phyloP scores from a whole-genome alignment of 2,329 filamentous ascomycete species.

The Fusarium cyanostomum region DNA sequence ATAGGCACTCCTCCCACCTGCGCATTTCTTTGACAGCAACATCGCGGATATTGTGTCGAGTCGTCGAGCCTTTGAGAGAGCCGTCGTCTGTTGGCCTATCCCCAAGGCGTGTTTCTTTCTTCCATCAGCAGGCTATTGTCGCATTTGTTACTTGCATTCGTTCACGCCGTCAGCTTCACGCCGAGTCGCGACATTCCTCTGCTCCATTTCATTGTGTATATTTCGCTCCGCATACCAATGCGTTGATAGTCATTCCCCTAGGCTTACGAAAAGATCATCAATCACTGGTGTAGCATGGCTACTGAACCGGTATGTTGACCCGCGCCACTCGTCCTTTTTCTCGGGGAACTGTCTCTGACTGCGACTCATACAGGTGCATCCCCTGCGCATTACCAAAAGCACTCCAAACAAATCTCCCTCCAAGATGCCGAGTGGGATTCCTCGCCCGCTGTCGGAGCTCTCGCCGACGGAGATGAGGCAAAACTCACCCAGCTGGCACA shows the following conservation, averaged over 20 bases:
- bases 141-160: slow-evolving; percentile 41
- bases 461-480: slow-evolving; percentile 84
- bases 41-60: slow-evolving; percentile 36
- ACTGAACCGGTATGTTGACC: slow-evolving; percentile 51
- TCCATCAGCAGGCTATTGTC: slow-evolving; percentile 34
- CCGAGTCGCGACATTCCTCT: slow-evolving; percentile 46
- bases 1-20: slow-evolving; percentile 34
- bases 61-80: slow-evolving; percentile 40
- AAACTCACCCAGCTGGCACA: slow-evolving; percentile 93
- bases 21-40: slow-evolving; percentile 41
- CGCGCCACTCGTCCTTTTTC: slow-evolving; percentile 25
- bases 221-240: slow-evolving; percentile 46
- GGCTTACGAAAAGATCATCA: slow-evolving; percentile 30
- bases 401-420: slow-evolving; percentile 66
- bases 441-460: slow-evolving; percentile 87
- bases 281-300: slow-evolving; percentile 47
- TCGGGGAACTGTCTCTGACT: slow-evolving; percentile 38
- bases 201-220: slow-evolving; percentile 35
- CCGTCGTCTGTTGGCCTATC: slow-evolving; percentile 31
- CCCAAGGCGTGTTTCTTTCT: slow-evolving; percentile 40
- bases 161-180: slow-evolving; percentile 25
- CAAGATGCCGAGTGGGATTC: slow-evolving; percentile 69
- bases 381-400: slow-evolving; percentile 81
- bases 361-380: slow-evolving; percentile 67
- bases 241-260: slow-evolving; percentile 45